Evolutionary conservation across 179 eudicot species (phyloP), one percentile per base, ranked within the genome.

Genomic region (Pouteria campechiana): DNA sequence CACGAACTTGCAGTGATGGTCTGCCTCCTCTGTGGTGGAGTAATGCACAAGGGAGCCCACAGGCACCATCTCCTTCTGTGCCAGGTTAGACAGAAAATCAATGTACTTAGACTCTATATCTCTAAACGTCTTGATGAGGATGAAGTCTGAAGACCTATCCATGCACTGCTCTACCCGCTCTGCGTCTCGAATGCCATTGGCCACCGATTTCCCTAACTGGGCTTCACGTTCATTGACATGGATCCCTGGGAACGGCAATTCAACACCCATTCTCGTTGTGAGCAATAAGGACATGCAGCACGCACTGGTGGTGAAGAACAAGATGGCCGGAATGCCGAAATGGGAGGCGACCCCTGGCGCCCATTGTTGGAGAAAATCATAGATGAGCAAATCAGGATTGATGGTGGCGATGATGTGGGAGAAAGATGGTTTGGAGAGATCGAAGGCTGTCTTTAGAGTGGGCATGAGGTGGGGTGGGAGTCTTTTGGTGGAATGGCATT

Each of bases 401-500:
- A 23, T 4, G 25, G 6, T 13, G 1, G 17, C 2, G n/a, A 58
- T 10, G 7, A 58, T 33, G 6, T 35, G 5, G 16, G 50, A 23
- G 37, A 58, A 50, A 5, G 8, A 2, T 0, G 50, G 17, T 28
- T 25, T 45, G 2, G 62, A 25, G 17, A 9, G 18, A 4, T 57
- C 41, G n/a, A 47, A 41, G 35, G 56, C 63, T n/a, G 19, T 13
- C 3, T 32, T n/a, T 4, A 58, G 56, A 17, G 17, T 27, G 3
- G 22, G 18, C 37, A 40, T 41, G 50, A 58, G 63, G 25, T 58
- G 50, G 25, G 44, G 36, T 24, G 56, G 56, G 9, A 50, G 14
- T 37, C 38, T 40, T 37, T 41, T 58, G 36, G 55, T 48, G 15
- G 63, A 48, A 44, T 58, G 56, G 43, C 8, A 32, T 6, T 57